Evolutionary conservation across 2,329 filamentous ascomycete genomes (phyloP).

Genomic region (Golovinomyces cichoracearum): DNA sequence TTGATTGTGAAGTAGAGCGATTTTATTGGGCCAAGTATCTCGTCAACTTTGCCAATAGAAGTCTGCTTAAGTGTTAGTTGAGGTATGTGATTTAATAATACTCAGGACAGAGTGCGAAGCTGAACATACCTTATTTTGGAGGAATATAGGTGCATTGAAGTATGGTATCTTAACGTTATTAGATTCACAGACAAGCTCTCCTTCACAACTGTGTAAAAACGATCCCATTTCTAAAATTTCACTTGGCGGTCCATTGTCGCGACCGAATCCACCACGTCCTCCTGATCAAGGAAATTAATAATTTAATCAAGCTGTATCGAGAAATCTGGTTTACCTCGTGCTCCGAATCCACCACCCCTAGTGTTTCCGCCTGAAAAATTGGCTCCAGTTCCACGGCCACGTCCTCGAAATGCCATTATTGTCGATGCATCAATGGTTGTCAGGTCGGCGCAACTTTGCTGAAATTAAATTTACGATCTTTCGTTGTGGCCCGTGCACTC

Average conservation of each 20-base stretch:
- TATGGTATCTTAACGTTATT: conserved; percentile 89
- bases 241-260: conserved; percentile 35
- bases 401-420: conserved; percentile 25
- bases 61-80: conserved; percentile 23
- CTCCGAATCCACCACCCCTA: conserved; percentile 22
- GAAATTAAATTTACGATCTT: too few species aligned
- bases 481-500: background rate
- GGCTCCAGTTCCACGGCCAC: conserved; percentile 23
- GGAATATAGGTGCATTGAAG: conserved; percentile 97
- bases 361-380: conserved; percentile 26
- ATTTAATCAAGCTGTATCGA: background rate
- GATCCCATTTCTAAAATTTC: conserved; percentile 62
- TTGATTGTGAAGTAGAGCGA: conserved; percentile 98
- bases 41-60: conserved; percentile 85
- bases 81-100: background rate
- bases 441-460: too few species aligned
- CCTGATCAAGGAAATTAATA: conserved; percentile 8
- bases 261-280: conserved; percentile 36
- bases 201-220: conserved; percentile 85
- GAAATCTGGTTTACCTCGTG: conserved; percentile 17
- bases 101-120: background rate
- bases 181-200: conserved; percentile 92
- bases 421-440: too few species aligned
- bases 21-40: conserved; percentile 91
- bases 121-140: conserved; percentile 67